Base-by-base conservation (phyloP, 495 filamentous ascomycete genomes). In the Hapsidospora chrysogenum region DNA sequence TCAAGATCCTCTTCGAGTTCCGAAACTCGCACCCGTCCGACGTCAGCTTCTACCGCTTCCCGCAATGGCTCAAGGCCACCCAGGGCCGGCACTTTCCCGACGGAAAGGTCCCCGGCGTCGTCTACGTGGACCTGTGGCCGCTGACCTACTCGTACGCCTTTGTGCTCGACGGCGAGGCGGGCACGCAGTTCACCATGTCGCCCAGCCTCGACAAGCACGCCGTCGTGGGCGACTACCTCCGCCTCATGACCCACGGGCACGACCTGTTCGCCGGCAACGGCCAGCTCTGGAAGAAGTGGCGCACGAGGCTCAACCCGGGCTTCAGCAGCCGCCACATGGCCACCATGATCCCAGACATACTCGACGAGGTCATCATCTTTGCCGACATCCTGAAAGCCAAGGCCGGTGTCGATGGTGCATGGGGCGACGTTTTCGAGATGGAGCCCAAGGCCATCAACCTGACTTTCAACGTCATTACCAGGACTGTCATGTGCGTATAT, bases 81-180 rank as follows among this genome's bases (percentile, higher is more conserved):
- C 23, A 26, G 23, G 23, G 23, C 23, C 6, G 11, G 23, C 23
- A 26, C 23, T 26, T 26, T 26, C 23, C 23, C 6, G 23, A 26
- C 23, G 23, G 23, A 11, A 26, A 26, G 6, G 23, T 26, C 6
- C 23, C 23, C 11, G 23, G 23, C 23, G 23, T 53, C 0, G 38
- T 53, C 40, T 68, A 70, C 37, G 7, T 67, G 14, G 64, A 68
- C 36, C 33, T 54, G 10, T 70, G 63, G 61, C 65, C 65, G 0
- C 40, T 61, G 23, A 25, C 27, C 14, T 35, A 36, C 6, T 44
- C 48, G 4, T 48, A 54, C 19, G 23, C 60, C 16, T 36, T 26
- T 26, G 23, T 26, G 11, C 29, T 46, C 17, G 43, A 53, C 22
- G 33, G 48, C 15, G 38, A 42, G 8, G 31, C 48, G 9, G 41